Percentiles rank a stretch among this genome's conserved stretches.
phyloP scores from a whole-genome alignment of 164 flowering plant genomes.

The Brasenia schreberi region DNA sequence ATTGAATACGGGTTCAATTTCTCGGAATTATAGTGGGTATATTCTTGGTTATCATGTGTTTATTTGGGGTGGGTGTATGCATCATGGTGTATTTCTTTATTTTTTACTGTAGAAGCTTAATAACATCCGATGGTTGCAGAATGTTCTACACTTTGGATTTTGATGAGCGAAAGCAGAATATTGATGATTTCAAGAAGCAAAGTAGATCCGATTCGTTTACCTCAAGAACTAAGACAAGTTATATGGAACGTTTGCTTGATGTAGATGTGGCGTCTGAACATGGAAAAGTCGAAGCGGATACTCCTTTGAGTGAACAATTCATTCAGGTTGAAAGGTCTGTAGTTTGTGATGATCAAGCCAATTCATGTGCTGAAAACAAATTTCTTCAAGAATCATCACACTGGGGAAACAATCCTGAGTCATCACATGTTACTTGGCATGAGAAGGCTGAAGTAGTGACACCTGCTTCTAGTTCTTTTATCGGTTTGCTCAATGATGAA shows the following conservation, averaged over 20 bases:
- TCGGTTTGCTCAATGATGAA: neutral
- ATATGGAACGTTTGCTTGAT: constrained; percentile 61
- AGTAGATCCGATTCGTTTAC: constrained; percentile 23
- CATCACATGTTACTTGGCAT: neutral
- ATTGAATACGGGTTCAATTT: neutral
- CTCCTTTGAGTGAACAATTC: no score
- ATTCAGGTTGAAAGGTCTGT: neutral
- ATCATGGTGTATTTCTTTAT: no score
- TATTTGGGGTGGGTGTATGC: neutral
- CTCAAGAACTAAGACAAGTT: constrained; percentile 45
- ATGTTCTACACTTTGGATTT: neutral
- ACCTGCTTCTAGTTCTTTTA: neutral
- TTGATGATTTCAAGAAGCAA: neutral
- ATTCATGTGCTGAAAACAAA: neutral
- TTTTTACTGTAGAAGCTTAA: neutral
- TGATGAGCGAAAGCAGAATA: neutral
- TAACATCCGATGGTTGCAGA: neutral
- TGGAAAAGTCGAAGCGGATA: neutral
- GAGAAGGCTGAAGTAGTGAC: neutral
- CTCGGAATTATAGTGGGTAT: neutral
- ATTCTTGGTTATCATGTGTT: neutral
- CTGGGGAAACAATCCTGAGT: neutral
- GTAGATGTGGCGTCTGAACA: neutral
- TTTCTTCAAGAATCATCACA: neutral
- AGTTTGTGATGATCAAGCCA: neutral